Evolutionary conservation across 1,139 yeast genomes (phyloP), one percentile per base, ranked within the genome.

Genomic region (Saccharomycopsis phalli): DNA sequence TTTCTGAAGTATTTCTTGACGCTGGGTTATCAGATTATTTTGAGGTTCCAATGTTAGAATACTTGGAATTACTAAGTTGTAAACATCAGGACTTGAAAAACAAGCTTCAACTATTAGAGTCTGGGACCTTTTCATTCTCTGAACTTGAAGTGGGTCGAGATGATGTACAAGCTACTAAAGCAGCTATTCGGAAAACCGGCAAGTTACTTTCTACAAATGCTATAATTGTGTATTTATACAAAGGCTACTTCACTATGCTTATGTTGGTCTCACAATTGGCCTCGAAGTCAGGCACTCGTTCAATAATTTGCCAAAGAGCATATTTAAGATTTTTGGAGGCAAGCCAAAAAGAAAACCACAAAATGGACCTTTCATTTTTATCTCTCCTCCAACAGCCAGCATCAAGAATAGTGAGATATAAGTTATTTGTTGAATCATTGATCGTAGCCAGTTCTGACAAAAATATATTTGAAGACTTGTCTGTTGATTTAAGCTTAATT

Each of bases 321-420:
- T 58, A 61, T 57, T 59, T 57, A 37, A 53, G 50, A 31, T 65
- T 61, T 45, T 50, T 68, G 7, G 69, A 65, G 46, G 59, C 61
- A 2, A 59, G 64, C 2, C 71, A 65, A 43, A 63, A 65, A 1
- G 22, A 40, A 0, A 41, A 53, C 0, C 54, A 49, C 28, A 52
- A 52, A 2, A 49, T 56, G 49, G 73, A 68, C 50, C 53, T 66
- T 16, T 65, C 72, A 1, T 63, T 68, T 37, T 44, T 52, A 23
- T 65, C 71, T 0, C 23, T 44, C 21, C 25, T 44, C 4, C 45
- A 41, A 25, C 38, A 69, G 50, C 78, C 79, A 2, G 60, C 69
- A 3, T 56, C 68, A 16, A 54, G 78, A 47, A 57, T 69, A 14
- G 59, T 65, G 3, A 69, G 71, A 47, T 72, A 72, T 47, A 57